These are phyloP conservation scores for Quercus robur DNA, from an alignment of 306 rosid species.

Conservation along the genomic window DNA sequence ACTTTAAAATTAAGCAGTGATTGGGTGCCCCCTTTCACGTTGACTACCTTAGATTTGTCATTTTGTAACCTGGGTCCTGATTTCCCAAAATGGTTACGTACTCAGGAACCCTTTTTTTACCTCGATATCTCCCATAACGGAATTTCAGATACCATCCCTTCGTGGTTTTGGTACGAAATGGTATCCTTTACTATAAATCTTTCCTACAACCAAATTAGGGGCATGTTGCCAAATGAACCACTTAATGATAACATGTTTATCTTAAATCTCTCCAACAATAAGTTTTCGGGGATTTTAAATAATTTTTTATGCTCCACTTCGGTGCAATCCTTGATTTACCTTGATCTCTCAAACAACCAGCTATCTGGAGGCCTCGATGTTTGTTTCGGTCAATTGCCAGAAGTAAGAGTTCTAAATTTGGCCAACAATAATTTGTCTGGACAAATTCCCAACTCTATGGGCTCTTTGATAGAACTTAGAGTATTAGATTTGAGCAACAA, in stretches of 20 bases:
- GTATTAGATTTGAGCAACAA: not conserved
- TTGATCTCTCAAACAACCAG: not conserved
- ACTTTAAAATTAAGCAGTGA: not conserved
- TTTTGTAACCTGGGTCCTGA: conserved; percentile 22
- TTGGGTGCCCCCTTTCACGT: conserved; percentile 12
- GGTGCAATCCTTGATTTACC: not conserved
- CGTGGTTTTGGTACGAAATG: not conserved
- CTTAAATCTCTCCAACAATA: conserved; percentile 11
- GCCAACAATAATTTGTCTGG: not conserved
- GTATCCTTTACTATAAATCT: not conserved
- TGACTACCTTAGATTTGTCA: not conserved
- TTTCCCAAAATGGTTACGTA: conserved; percentile 29
- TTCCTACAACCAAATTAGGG: conserved; percentile 22
- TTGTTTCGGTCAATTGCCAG: accelerated
- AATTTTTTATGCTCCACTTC: not conserved
- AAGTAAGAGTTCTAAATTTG: not conserved
- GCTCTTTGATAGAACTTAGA: accelerated
- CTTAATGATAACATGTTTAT: accelerated
- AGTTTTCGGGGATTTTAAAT: not conserved
- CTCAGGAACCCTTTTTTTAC: accelerated
- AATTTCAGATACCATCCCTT: conserved; percentile 16
- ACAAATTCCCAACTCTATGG: not conserved
- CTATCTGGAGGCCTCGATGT: no score
- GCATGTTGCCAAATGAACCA: conserved; percentile 4
- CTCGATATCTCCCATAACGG: not conserved